Evolutionary conservation across 1,139 yeast genomes (phyloP), one percentile per base, ranked within the genome.

Genomic region (Candida freyschussii): DNA sequence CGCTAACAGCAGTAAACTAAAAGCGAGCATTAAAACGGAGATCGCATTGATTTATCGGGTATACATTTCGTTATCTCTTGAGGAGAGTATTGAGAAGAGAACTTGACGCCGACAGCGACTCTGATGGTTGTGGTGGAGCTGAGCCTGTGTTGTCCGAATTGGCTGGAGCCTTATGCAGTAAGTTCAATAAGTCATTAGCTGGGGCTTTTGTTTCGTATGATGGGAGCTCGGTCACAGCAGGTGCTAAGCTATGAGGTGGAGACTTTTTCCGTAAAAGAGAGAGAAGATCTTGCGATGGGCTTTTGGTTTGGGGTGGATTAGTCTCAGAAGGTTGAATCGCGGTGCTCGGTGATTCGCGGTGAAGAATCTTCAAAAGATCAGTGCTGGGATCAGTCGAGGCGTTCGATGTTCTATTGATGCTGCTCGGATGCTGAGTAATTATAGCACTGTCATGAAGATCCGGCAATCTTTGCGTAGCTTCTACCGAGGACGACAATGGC

Each of bases 151-250:
- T 13, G 7, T 12, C 13, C 8, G 11, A 7, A n/a, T 7, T 7
- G 13, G 29, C 6, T 17, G 40, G 40, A 6, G 29, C 14, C 30
- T 38, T 40, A 25, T 44, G 46, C 13, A 47, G 26, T 4, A 46
- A 26, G 13, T 19, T 41, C 35, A 48, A 23, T 14, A 48, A 27
- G 14, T 48, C 50, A 15, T 35, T 34, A 9, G 53, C 49, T n/a
- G 45, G 43, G 4, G 43, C 21, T 0, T 46, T 43, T 3, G 36
- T 19, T 5, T 37, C 30, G 10, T 41, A 36, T 12, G 30, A 13
- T 16, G 13, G 37, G 32, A 9, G n/a, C 19, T 21, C 17, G 21
- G 27, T n/a, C 9, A 29, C 13, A 13, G 15, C 29, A 17, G 38
- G 24, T 14, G 32, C 15, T n/a, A 30, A 21, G 8, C 33, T 21